phyloP scores from a whole-genome alignment of 352 stramenopile genomes.

The Globisporangium takayamanum region DNA sequence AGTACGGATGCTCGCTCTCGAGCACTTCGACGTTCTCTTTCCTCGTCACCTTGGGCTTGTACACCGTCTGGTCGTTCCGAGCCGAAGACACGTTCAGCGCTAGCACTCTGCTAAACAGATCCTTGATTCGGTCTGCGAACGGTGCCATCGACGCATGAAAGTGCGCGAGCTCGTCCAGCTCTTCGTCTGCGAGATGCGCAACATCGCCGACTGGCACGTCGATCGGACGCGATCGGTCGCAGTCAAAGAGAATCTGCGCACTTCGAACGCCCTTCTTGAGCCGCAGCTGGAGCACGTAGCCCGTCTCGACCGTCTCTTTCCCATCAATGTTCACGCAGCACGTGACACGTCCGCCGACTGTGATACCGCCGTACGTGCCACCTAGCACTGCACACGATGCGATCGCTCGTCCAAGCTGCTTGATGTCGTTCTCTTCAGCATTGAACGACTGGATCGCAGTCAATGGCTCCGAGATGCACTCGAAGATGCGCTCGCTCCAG shows the following conservation, averaged over 20 bases:
- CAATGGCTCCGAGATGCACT: conserved; percentile 19
- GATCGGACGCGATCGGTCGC: conserved; percentile 41
- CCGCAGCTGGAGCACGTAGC: conserved; percentile 50
- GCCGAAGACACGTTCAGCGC: conserved; percentile 10
- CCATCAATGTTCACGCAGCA: conserved; percentile 71
- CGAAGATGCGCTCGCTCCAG: conserved; percentile 26
- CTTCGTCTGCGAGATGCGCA: conserved; percentile 35
- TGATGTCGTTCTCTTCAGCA: background rate
- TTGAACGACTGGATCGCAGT: conserved; percentile 1
- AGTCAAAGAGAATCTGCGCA: conserved; percentile 64
- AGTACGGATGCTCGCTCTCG: conserved; percentile 74
- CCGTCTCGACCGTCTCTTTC: conserved; percentile 67
- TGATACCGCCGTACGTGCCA: conserved; percentile 40
- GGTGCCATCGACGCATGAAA: conserved; percentile 36
- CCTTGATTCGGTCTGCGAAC: conserved; percentile 20
- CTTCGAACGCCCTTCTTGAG: conserved; percentile 32
- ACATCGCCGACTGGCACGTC: conserved; percentile 51
- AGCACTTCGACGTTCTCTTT: conserved; percentile 74
- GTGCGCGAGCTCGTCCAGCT: conserved; percentile 20
- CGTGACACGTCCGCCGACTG: conserved; percentile 50
- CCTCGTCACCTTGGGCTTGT: conserved; percentile 40
- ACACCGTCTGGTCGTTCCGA: conserved; percentile 7
- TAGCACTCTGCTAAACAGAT: conserved; percentile 24
- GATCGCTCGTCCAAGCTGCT: conserved; percentile 17
- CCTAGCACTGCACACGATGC: conserved; percentile 50